Evolutionary conservation across 2,329 filamentous ascomycete genomes (phyloP).

Genomic region (Huntiella abstrusa): DNA sequence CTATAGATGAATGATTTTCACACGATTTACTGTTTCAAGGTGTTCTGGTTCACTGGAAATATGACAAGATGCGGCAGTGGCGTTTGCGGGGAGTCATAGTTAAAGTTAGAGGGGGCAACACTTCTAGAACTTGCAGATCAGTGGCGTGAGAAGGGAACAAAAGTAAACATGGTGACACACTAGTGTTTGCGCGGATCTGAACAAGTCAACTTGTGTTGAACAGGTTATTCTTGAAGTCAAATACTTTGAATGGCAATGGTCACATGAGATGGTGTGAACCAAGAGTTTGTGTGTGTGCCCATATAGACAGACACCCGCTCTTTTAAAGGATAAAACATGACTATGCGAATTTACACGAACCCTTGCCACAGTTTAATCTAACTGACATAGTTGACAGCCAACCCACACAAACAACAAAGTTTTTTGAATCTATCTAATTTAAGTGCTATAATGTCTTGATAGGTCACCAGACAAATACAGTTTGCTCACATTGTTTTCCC

Average conservation of each 20-base stretch:
- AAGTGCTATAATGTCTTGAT: too few relatives aligned
- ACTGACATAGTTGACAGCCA: too few relatives aligned
- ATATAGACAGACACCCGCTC: background rate
- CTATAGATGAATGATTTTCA: background rate
- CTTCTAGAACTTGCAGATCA: conserved; percentile 2
- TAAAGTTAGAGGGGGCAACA: background rate
- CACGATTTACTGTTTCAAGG: background rate
- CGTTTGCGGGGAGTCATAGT: too few relatives aligned
- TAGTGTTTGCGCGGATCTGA: background rate
- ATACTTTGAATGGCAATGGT: background rate
- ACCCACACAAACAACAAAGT: too few relatives aligned
- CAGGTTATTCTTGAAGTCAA: background rate
- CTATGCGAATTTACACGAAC: too few relatives aligned
- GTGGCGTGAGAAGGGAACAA: background rate
- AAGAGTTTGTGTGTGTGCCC: background rate
- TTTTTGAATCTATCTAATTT: too few relatives aligned
- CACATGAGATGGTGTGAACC: background rate
- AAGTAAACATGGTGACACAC: background rate
- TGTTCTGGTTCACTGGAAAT: background rate
- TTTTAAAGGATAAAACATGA: background rate
- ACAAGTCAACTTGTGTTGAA: background rate
- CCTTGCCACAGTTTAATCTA: too few relatives aligned
- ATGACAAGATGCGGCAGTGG: background rate
- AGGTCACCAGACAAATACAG: too few relatives aligned
- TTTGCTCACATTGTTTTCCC: too few relatives aligned